Evolutionary conservation across 495 filamentous ascomycete species (phyloP).

Genomic region (Bacidia gigantensis): DNA sequence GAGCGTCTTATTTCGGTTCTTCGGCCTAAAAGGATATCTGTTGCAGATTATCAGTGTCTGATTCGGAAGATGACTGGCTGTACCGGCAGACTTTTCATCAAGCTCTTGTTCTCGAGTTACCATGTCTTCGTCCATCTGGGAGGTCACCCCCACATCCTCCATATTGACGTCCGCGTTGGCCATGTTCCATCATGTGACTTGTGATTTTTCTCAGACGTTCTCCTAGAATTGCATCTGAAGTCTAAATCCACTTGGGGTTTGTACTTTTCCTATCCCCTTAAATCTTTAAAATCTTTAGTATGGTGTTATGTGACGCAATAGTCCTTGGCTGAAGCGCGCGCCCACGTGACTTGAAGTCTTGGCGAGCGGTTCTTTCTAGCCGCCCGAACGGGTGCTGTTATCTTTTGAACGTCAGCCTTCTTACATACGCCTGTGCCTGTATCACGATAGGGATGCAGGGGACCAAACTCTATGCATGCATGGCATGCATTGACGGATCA

Average conservation of each 20-base stretch:
- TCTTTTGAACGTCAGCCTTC: too few relatives aligned
- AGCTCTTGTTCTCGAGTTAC: constrained; percentile 15
- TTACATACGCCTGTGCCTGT: too few relatives aligned
- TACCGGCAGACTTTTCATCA: constrained; percentile 14
- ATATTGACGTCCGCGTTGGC: neutral
- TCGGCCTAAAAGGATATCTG: constrained; percentile 74
- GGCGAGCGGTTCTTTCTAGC: too few relatives aligned
- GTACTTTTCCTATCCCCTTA: too few relatives aligned
- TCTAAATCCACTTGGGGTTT: too few relatives aligned
- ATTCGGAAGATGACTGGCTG: too few relatives aligned
- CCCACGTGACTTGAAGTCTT: too few relatives aligned
- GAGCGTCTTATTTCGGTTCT: constrained; percentile 62
- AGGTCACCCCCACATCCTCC: constrained; percentile 5
- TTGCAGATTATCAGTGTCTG: neutral
- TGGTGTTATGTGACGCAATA: neutral
- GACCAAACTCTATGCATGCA: neutral
- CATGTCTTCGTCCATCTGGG: neutral
- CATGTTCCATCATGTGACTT: neutral
- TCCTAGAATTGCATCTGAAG: too few relatives aligned
- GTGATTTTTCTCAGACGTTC: too few relatives aligned
- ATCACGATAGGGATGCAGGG: too few relatives aligned
- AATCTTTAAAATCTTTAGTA: neutral
- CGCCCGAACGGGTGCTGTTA: too few relatives aligned
- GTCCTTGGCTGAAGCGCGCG: too few relatives aligned
- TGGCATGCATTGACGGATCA: neutral